Conservation (phyloP, 1,284 basidiomycete genomes). For the Singerocomus inundabilis region DNA sequence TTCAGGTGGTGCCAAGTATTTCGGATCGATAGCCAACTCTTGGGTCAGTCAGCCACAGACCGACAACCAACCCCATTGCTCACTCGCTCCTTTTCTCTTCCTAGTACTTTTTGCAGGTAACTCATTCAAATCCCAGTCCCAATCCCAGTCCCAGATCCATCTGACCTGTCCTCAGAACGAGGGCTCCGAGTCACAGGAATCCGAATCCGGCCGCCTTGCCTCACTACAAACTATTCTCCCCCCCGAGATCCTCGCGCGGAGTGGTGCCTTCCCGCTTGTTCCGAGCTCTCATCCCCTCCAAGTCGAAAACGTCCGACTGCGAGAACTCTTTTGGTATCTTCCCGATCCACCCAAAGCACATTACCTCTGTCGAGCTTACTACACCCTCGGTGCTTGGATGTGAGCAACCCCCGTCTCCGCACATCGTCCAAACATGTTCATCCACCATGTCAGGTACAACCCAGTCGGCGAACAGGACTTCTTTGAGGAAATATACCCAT, state of each 20-base stretch:
- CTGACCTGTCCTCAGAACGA: constrained; percentile 49
- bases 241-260: constrained; percentile 58
- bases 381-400: constrained; percentile 75
- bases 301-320: constrained; percentile 48
- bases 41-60: constrained; percentile 45
- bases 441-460: constrained; percentile 57
- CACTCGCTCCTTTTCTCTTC: not conserved
- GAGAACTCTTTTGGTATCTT: constrained; percentile 66
- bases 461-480: constrained; percentile 65
- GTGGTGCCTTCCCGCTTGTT: constrained; percentile 64
- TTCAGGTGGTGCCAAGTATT: constrained; percentile 69
- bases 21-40: constrained; percentile 73
- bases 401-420: constrained; percentile 32
- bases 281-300: constrained; percentile 44
- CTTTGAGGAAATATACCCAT: constrained; percentile 58
- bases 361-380: constrained; percentile 63
- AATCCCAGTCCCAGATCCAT: constrained; percentile 5
- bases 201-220: constrained; percentile 45
- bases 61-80: not conserved
- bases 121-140: constrained; percentile 11
- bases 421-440: constrained; percentile 10
- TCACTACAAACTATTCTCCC: constrained; percentile 57
- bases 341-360: constrained; percentile 58
- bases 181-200: constrained; percentile 49
- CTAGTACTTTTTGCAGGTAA: constrained; percentile 72